Evolutionary conservation across 306 rosid genomes (phyloP).

Genomic region (Sicyos edulis): DNA sequence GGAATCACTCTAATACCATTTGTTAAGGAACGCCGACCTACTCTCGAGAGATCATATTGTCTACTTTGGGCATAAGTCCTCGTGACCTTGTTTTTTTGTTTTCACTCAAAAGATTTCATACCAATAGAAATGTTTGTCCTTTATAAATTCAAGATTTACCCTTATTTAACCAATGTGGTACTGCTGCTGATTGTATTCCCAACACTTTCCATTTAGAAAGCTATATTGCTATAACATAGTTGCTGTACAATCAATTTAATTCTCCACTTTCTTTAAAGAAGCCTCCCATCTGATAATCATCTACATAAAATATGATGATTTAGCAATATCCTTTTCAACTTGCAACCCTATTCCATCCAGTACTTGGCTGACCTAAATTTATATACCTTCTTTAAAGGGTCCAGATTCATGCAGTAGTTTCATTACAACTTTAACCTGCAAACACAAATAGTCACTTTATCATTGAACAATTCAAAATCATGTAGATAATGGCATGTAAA

Average conservation of each 20-base stretch:
- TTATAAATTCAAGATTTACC: too few species aligned
- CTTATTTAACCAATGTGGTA: too few species aligned
- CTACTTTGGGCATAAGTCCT: too few species aligned
- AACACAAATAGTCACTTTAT: not conserved
- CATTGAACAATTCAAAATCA: not conserved
- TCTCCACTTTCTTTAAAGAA: not conserved
- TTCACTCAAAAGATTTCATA: too few species aligned
- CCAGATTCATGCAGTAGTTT: conserved; percentile 72
- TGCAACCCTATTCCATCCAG: not conserved
- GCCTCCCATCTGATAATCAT: conserved; percentile 6
- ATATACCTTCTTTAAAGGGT: conserved; percentile 61
- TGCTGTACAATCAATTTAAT: not conserved
- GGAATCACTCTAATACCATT: too few species aligned
- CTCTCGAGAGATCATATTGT: too few species aligned
- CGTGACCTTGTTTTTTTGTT: too few species aligned
- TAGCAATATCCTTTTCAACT: not conserved
- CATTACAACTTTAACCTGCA: conserved; percentile 66
- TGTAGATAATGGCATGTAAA: not conserved
- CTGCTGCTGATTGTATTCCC: too few species aligned
- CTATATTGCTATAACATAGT: not conserved
- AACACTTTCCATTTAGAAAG: not conserved
- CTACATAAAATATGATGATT: conserved; percentile 1
- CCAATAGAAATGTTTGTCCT: too few species aligned
- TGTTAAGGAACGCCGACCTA: too few species aligned
- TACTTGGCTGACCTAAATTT: conserved; percentile 9